A percentile compares a stretch with the other conserved stretches of the same genome.
Evolutionary conservation across 345 rosid genomes (phyloP).

Genomic region (Salix arbutifolia): DNA sequence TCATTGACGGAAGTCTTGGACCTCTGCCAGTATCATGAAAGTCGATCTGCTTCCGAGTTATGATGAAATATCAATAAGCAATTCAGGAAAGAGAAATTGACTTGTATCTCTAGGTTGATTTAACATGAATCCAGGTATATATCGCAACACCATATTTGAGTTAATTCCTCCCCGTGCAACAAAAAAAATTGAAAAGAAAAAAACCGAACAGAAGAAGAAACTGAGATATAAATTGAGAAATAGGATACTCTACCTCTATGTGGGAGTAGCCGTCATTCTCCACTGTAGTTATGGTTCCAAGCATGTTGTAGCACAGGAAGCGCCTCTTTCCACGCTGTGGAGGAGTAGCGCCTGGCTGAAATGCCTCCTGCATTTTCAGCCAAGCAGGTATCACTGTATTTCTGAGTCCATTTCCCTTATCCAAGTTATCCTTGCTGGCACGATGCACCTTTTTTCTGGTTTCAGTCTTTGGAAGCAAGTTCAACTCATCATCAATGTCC

Average conservation of each 20-base stretch:
- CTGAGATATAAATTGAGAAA: neutral
- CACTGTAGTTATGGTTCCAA: constrained; percentile 81
- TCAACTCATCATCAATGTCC: constrained; percentile 37
- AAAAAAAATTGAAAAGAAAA: neutral
- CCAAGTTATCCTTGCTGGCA: constrained; percentile 36
- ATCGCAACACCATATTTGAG: too few species aligned
- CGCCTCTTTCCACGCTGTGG: constrained; percentile 63
- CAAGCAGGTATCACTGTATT: constrained; percentile 29
- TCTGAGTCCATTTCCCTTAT: constrained; percentile 35
- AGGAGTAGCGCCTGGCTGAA: constrained; percentile 92
- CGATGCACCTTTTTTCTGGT: constrained; percentile 33
- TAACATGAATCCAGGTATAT: too few species aligned
- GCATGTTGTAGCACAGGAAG: constrained; percentile 90
- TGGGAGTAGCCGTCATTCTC: constrained; percentile 90
- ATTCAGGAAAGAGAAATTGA: neutral
- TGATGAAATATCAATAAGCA: constrained; percentile 14
- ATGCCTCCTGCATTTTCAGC: constrained; percentile 79
- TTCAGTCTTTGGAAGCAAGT: constrained; percentile 37
- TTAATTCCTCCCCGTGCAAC: too few species aligned
- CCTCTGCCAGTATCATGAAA: constrained; percentile 96
- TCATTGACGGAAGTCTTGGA: constrained; percentile 91
- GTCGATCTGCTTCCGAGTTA: constrained; percentile 57
- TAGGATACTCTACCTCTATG: constrained; percentile 57
- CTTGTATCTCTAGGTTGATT: neutral
- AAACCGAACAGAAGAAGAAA: neutral